Percentiles rank a stretch among this genome's conserved stretches.
Evolutionary conservation across 1,139 yeast species (phyloP).

Genomic region (Pichia cactophila): DNA sequence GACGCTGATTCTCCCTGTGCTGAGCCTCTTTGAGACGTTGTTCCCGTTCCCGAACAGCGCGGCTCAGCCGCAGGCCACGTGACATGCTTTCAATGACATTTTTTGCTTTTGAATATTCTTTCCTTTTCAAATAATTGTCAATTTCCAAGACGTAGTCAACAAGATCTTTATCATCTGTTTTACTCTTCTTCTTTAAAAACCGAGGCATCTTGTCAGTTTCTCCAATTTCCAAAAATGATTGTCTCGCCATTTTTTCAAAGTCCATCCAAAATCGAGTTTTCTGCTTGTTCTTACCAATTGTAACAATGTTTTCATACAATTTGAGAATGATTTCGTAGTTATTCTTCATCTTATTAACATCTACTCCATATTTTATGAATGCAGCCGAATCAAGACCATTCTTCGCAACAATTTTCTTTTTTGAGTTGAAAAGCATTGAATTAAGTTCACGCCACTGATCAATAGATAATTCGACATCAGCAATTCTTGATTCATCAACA

Average conservation of each 20-base stretch:
- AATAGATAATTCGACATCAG: constrained; percentile 21
- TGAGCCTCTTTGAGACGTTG: constrained; percentile 31
- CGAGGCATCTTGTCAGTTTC: constrained; percentile 1
- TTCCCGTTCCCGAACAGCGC: constrained; percentile 9
- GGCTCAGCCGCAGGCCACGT: constrained; percentile 17
- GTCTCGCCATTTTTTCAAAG: constrained; percentile 18
- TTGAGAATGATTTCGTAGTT: constrained; percentile 22
- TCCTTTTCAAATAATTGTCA: constrained; percentile 18
- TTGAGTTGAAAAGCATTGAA: constrained; percentile 16
- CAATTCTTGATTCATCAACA: constrained; percentile 18
- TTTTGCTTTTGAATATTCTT: constrained; percentile 17
- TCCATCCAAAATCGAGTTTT: constrained; percentile 18
- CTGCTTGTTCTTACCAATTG: not conserved
- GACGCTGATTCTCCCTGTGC: constrained; percentile 34
- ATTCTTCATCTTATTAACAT: constrained; percentile 11
- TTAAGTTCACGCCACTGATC: constrained; percentile 21
- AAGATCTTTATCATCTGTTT: constrained; percentile 12
- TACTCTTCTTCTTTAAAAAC: not conserved
- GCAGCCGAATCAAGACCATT: constrained; percentile 14
- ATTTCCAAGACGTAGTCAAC: constrained; percentile 21
- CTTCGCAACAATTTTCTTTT: constrained; percentile 17
- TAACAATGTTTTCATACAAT: constrained; percentile 6
- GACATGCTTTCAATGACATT: constrained; percentile 14
- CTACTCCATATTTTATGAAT: constrained; percentile 15
- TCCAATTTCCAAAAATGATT: constrained; percentile 15